Conservation (phyloP, 805 yeast genomes). For the Nakazawaea pomicola region DNA sequence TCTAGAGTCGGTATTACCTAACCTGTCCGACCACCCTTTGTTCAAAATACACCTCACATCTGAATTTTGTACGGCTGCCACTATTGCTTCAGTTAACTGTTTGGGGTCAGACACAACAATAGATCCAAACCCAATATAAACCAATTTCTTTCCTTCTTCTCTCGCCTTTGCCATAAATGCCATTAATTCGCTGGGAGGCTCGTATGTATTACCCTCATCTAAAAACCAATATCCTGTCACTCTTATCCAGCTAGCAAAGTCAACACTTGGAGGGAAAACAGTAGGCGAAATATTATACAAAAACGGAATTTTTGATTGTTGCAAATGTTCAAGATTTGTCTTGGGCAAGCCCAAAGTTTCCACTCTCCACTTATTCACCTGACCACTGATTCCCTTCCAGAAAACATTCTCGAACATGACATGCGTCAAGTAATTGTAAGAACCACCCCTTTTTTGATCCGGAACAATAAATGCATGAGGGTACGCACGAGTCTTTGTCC, state of each 20-base stretch:
- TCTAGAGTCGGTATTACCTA: constrained; percentile 31
- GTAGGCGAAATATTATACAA: constrained; percentile 85
- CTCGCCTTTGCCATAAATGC: constrained; percentile 62
- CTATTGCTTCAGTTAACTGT: constrained; percentile 70
- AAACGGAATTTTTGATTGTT: constrained; percentile 80
- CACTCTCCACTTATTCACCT: constrained; percentile 84
- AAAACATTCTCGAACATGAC: constrained; percentile 88
- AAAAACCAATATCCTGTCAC: constrained; percentile 96
- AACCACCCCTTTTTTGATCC: constrained; percentile 88
- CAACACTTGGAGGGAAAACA: constrained; percentile 88
- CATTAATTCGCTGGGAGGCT: constrained; percentile 54
- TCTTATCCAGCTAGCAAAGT: constrained; percentile 91
- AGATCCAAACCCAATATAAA: constrained; percentile 93
- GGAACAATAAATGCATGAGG: constrained; percentile 97
- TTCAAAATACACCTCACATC: constrained; percentile 84
- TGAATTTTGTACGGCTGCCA: constrained; percentile 72
- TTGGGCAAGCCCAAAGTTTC: constrained; percentile 57
- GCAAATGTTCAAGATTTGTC: constrained; percentile 67
- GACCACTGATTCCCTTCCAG: constrained; percentile 88
- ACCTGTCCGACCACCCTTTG: constrained; percentile 92
- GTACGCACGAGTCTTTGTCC: constrained; percentile 94
- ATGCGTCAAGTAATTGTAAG: constrained; percentile 88
- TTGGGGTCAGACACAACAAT: constrained; percentile 84
- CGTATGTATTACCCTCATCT: constrained; percentile 54
- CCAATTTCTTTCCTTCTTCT: constrained; percentile 58